phyloP scores from a whole-genome alignment of 2,329 filamentous ascomycete genomes.

The Cladophialophora yegresii region DNA sequence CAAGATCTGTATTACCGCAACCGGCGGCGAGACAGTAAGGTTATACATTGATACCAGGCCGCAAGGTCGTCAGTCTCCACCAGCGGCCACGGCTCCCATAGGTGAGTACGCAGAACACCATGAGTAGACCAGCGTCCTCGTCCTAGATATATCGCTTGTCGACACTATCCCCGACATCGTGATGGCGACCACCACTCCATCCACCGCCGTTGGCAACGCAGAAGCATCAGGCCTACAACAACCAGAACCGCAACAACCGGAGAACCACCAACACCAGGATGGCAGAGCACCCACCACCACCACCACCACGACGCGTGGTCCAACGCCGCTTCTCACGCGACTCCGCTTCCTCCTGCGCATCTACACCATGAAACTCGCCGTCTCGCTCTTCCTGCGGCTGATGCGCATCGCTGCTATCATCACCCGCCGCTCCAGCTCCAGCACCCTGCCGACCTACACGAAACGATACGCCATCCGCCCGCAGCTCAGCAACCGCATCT shows the following conservation, averaged over 20 bases:
- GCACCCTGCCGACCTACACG: slow-evolving; percentile 30
- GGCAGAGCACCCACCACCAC: background rate
- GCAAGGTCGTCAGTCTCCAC: too few species aligned
- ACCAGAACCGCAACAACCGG: background rate
- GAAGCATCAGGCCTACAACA: background rate
- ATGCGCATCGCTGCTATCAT: slow-evolving; percentile 23
- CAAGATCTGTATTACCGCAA: too few species aligned
- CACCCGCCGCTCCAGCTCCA: slow-evolving; percentile 3
- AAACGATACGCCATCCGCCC: slow-evolving; percentile 40
- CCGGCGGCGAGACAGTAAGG: too few species aligned
- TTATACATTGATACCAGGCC: too few species aligned
- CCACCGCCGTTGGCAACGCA: background rate
- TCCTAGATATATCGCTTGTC: background rate
- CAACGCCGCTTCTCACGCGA: slow-evolving; percentile 5
- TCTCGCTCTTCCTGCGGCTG: slow-evolving; percentile 25
- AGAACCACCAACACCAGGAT: background rate
- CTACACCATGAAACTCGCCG: slow-evolving; percentile 33
- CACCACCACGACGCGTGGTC: too few species aligned
- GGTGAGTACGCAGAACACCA: background rate
- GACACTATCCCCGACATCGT: background rate
- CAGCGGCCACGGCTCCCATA: too few species aligned
- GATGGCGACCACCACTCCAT: background rate
- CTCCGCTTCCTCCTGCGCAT: slow-evolving; percentile 33
- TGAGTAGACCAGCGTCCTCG: background rate
- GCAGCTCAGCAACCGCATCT: slow-evolving; percentile 41